Evolutionary conservation across 169 alveolate genomes (phyloP).

Genomic region (Cryptosporidium meleagridis): DNA sequence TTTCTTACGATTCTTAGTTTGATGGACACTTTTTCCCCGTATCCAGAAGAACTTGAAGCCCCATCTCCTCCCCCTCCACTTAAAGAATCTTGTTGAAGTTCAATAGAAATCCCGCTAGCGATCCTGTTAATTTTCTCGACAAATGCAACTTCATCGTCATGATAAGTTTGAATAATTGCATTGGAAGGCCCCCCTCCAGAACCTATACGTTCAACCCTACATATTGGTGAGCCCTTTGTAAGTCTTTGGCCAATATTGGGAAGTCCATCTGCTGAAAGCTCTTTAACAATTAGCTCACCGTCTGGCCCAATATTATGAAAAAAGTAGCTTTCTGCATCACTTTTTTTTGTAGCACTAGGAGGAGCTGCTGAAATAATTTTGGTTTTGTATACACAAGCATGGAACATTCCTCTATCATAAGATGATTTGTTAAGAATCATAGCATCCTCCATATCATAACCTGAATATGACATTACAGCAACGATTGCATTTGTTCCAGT

Average conservation of each 20-base stretch:
- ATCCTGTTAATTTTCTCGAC: conserved; percentile 80
- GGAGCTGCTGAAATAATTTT: conserved; percentile 85
- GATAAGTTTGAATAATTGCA: conserved; percentile 76
- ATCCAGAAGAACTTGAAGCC: conserved; percentile 38
- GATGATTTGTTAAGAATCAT: conserved; percentile 97
- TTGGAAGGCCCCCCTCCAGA: conserved; percentile 61
- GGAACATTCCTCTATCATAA: conserved; percentile 99
- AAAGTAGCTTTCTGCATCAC: conserved; percentile 75
- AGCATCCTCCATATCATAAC: conserved; percentile 99
- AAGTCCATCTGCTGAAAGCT: conserved; percentile 88
- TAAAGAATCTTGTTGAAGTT: conserved; percentile 45
- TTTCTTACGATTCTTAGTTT: conserved; percentile 83
- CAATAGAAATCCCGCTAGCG: conserved; percentile 68
- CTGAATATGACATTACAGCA: conserved; percentile 99
- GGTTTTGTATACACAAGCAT: conserved; percentile 97
- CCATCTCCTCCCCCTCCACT: conserved; percentile 57
- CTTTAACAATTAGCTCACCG: conserved; percentile 76
- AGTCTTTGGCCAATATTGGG: conserved; percentile 87
- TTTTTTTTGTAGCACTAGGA: conserved; percentile 72
- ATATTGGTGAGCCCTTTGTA: conserved; percentile 82
- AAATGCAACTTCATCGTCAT: conserved; percentile 82
- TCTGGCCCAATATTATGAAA: conserved; percentile 77
- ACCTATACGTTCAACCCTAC: conserved; percentile 78
- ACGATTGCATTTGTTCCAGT: conserved; percentile 99
- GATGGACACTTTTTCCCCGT: conserved; percentile 72